A percentile compares a stretch with the other conserved stretches of the same genome.
phyloP scores from a whole-genome alignment of 352 stramenopile species.

The Phytophthora quininea region DNA sequence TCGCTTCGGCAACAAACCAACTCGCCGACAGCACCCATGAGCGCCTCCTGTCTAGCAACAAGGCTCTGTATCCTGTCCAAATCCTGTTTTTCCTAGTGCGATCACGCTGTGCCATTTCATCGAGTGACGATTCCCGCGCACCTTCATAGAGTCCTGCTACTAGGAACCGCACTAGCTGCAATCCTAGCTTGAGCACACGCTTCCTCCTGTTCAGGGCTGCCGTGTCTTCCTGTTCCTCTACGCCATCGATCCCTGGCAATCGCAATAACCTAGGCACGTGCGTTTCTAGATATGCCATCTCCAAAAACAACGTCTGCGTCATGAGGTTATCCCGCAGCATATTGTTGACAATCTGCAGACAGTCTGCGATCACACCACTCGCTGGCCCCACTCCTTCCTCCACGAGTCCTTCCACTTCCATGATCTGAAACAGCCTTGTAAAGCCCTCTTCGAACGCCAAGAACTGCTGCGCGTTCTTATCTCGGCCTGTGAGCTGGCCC shows the following conservation, averaged over 20 bases:
- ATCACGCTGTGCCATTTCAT: constrained; percentile 65
- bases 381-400: constrained; percentile 33
- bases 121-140: constrained; percentile 40
- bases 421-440: constrained; percentile 74
- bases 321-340: constrained; percentile 82
- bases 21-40: constrained; percentile 73
- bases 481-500: constrained; percentile 64
- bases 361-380: constrained; percentile 68
- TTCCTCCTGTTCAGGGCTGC: constrained; percentile 47
- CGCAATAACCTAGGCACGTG: constrained; percentile 60
- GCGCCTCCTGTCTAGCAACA: constrained; percentile 55
- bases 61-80: constrained; percentile 63
- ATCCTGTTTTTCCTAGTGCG: constrained; percentile 52
- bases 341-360: constrained; percentile 81
- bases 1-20: constrained; percentile 55
- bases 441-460: constrained; percentile 85
- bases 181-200: constrained; percentile 56
- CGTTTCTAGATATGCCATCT: constrained; percentile 59
- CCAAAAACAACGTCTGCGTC: constrained; percentile 75
- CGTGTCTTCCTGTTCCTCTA: constrained; percentile 20
- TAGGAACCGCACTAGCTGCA: constrained; percentile 76
- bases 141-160: constrained; percentile 66
- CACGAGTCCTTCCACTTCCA: constrained; percentile 65
- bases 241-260: constrained; percentile 29
- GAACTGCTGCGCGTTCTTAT: constrained; percentile 83